phyloP scores from a whole-genome alignment of 495 filamentous ascomycete species.

The Talaromyces wortmannii region DNA sequence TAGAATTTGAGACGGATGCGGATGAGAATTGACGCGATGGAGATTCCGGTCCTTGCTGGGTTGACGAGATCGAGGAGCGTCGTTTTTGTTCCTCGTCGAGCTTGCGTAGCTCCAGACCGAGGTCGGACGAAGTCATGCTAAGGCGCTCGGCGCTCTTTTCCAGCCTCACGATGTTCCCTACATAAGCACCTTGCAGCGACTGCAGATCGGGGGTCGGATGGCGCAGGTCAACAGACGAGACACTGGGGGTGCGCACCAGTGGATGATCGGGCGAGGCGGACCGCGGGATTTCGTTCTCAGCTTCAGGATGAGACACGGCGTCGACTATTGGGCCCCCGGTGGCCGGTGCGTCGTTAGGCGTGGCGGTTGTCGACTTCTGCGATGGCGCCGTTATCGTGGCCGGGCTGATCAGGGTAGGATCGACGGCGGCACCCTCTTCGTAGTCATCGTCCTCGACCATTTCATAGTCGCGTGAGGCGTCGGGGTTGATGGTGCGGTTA shows the following conservation, averaged over 20 bases:
- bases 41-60: slow-evolving; percentile 48
- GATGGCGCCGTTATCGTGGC: background rate
- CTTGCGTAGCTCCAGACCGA: slow-evolving; percentile 75
- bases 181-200: slow-evolving; percentile 64
- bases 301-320: background rate
- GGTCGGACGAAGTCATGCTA: slow-evolving; percentile 67
- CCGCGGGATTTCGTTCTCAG: slow-evolving; percentile 7
- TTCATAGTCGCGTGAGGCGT: background rate
- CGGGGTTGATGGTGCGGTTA: background rate
- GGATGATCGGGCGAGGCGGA: slow-evolving; percentile 27
- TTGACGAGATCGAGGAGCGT: slow-evolving; percentile 20
- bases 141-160: slow-evolving; percentile 78
- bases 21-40: slow-evolving; percentile 49
- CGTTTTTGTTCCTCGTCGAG: slow-evolving; percentile 72
- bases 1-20: slow-evolving; percentile 51
- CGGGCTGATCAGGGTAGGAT: background rate
- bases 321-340: background rate
- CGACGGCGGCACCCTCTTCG: background rate
- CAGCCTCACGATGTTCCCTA: slow-evolving; percentile 72
- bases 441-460: background rate
- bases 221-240: slow-evolving; percentile 51
- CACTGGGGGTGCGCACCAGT: slow-evolving; percentile 52
- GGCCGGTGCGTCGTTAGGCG: background rate
- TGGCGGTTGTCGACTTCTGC: background rate
- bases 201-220: slow-evolving; percentile 75